Evolutionary conservation across 2,329 filamentous ascomycete genomes (phyloP).

Genomic region (Cryphonectria nitschkei): DNA sequence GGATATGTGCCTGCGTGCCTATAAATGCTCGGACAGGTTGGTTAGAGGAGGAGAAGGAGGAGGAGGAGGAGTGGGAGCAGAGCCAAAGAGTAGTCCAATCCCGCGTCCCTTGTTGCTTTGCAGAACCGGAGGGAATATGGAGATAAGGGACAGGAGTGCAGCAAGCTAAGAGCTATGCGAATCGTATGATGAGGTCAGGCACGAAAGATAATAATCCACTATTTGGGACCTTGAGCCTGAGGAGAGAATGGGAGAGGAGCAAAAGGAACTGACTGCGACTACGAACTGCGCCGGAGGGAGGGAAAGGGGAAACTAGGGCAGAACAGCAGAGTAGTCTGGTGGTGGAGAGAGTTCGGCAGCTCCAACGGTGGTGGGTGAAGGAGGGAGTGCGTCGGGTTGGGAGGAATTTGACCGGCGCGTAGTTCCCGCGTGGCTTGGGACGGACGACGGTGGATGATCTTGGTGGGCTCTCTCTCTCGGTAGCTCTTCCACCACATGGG

Average conservation of each 20-base stretch:
- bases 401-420: constrained; percentile 17
- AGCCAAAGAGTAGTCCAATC: not conserved
- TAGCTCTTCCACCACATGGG: constrained; percentile 8
- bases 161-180: constrained; percentile 1
- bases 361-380: not conserved
- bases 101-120: constrained; percentile 2
- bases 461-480: not conserved
- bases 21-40: constrained; percentile 1
- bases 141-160: not conserved
- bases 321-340: not conserved
- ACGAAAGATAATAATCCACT: not conserved
- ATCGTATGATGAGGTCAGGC: not conserved
- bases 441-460: constrained; percentile 2
- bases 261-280: not conserved
- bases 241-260: not conserved
- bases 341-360: not conserved
- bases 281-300: not conserved
- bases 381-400: not conserved
- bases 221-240: not conserved
- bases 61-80: not conserved
- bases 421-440: constrained; percentile 11
- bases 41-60: not conserved
- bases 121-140: not conserved
- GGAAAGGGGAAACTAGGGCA: constrained; percentile 6
- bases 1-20: not conserved